Conservation (phyloP, 2,329 filamentous ascomycete genomes). For the Pseudogymnoascus sp. region DNA sequence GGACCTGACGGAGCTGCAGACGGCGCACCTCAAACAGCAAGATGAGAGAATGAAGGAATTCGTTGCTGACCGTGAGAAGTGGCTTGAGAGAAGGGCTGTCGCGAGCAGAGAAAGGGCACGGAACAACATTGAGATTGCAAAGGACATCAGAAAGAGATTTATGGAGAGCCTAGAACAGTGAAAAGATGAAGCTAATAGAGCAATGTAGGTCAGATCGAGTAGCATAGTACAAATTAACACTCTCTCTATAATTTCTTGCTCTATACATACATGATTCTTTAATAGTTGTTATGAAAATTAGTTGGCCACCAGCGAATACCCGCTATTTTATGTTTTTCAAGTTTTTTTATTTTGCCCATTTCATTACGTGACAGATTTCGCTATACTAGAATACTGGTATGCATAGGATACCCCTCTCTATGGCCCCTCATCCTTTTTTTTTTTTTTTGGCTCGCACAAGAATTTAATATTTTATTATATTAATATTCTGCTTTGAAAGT, state of each 20-base stretch:
- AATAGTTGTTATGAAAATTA: not conserved
- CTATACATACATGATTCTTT: not conserved
- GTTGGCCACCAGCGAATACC: too few species aligned
- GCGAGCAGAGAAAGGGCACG: constrained; percentile 17
- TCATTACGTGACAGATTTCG: too few species aligned
- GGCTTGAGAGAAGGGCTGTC: constrained; percentile 20
- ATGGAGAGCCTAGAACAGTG: not conserved
- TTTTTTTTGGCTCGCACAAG: too few species aligned
- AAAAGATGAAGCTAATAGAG: not conserved
- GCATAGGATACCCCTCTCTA: too few species aligned
- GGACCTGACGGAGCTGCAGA: not conserved
- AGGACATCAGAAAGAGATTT: constrained; percentile 14
- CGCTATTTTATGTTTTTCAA: too few species aligned
- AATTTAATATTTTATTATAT: too few species aligned
- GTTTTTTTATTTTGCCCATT: too few species aligned
- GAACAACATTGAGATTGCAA: constrained; percentile 14
- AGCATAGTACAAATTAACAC: not conserved
- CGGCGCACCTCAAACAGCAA: constrained; percentile 15
- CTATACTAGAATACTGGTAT: too few species aligned
- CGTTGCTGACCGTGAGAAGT: constrained; percentile 20
- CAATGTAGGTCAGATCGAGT: not conserved
- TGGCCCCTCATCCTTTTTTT: too few species aligned
- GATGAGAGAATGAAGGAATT: constrained; percentile 19
- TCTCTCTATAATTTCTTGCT: not conserved
- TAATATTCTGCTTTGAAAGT: too few species aligned